Evolutionary conservation across 805 yeast species (phyloP), one percentile per base, ranked within the genome.

Genomic region (Lipomyces mesembrius): DNA sequence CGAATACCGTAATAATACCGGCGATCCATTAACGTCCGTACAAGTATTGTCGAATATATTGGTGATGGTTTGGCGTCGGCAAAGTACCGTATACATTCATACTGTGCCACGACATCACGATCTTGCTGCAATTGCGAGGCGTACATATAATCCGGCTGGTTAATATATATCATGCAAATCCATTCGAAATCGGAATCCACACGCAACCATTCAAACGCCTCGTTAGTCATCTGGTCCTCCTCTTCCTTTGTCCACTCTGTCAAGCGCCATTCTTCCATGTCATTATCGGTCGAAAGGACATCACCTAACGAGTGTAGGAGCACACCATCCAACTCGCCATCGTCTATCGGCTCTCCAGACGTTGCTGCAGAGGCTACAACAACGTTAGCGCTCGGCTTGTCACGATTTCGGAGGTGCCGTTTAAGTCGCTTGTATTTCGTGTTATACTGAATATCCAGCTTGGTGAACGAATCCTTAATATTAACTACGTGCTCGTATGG

Each of bases 151-250:
- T 92, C 98, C 0, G 97, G 96, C 77, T 93, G 97, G 72, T 88
- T 91, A 43, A 95, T 86, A 66, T 87, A 83, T 27, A 91, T 81
- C 71, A 85, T 86, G 67, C 96, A 91, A 60, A 95, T 89, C 99
- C 99, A 95, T 77, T 95, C 99, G 74, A 89, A 90, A 77, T 95
- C 99, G 0, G 98, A 93, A 79, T 95, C 99, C n/a, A 94, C 91
- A 73, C 99, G 83, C 51, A 95, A 83, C 99, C 99, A 95, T 74
- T 95, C 99, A 78, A 92, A 95, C 0, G 97, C 97, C 73, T 94
- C 98, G 73, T 86, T 87, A 27, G 85, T 82, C 80, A 86, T 82
- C 53, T 80, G 80, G 54, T 88, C 92, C 66, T 88, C 93, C 60
- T 88, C 92, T 37, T 87, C 88, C 58, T 83, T 83, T 14, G 84